Evolutionary conservation across 495 filamentous ascomycete genomes (phyloP).

Genomic region (Extremus antarcticus): DNA sequence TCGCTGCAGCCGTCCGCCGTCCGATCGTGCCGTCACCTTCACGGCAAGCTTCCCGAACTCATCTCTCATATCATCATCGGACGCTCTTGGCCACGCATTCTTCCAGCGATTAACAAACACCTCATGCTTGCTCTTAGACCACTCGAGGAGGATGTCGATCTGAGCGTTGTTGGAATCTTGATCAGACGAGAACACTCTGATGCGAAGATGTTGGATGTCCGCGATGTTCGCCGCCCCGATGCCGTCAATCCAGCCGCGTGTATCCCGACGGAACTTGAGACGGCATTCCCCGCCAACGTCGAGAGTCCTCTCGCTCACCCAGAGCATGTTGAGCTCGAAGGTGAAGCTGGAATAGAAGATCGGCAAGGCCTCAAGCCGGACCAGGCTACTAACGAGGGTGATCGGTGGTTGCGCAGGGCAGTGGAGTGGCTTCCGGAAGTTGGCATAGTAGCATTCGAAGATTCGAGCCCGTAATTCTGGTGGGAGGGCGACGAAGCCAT

Average conservation of each 20-base stretch:
- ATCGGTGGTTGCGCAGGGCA: neutral
- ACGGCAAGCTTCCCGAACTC: neutral
- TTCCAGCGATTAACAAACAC: too few relatives aligned
- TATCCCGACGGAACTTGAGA: neutral
- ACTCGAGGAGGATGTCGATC: neutral
- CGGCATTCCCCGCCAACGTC: neutral
- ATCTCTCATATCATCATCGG: neutral
- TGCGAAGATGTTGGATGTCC: neutral
- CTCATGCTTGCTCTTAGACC: neutral
- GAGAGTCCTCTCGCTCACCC: neutral
- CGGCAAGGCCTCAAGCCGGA: neutral
- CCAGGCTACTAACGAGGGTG: neutral
- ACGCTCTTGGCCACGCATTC: neutral
- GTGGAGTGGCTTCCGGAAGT: neutral
- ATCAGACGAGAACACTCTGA: neutral
- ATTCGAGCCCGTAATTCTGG: conserved; percentile 1
- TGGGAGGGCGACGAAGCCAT: neutral
- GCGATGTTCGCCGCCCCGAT: neutral
- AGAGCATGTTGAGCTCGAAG: neutral
- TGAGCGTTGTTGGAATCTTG: too few relatives aligned
- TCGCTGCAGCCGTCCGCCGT: neutral
- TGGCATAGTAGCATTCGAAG: neutral
- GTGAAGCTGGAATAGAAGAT: neutral
- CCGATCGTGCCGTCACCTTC: neutral
- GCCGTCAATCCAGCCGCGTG: neutral